Conservation (phyloP, 352 stramenopile genomes). For the Globisporangium solare region DNA sequence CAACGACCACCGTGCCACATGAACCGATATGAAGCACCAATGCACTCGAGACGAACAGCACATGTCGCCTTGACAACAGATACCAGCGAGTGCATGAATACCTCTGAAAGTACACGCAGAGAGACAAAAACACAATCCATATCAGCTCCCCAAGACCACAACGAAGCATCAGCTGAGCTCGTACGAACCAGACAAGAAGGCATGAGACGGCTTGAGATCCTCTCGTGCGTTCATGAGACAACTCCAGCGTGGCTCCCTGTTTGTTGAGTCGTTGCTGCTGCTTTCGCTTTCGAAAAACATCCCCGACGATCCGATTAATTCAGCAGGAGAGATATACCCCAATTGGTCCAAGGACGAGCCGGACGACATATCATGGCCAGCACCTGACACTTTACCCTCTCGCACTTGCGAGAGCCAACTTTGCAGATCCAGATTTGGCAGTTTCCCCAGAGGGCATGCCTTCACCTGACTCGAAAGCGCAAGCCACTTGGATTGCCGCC, state of each 20-base stretch:
- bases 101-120: conserved; percentile 20
- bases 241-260: conserved; percentile 12
- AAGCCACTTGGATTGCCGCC: conserved; percentile 58
- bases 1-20: conserved; percentile 54
- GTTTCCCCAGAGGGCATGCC: conserved; percentile 44
- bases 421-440: conserved; percentile 52
- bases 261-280: conserved; percentile 1
- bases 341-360: conserved; percentile 13
- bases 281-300: conserved; percentile 22
- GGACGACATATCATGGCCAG: conserved; percentile 43
- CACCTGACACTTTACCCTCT: conserved; percentile 75
- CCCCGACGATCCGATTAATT: conserved; percentile 14
- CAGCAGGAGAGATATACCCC: conserved; percentile 7
- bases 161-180: too few relatives aligned
- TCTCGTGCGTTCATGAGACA: conserved; percentile 29
- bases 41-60: conserved; percentile 45
- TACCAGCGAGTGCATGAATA: conserved; percentile 57
- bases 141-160: too few relatives aligned
- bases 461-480: conserved; percentile 64
- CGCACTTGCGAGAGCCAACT: conserved; percentile 74
- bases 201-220: conserved; percentile 41
- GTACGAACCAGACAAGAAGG: conserved; percentile 22
- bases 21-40: conserved; percentile 44
- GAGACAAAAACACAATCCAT: background rate
- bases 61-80: conserved; percentile 51